phyloP scores from a whole-genome alignment of 805 yeast species.

The Ogataea parapolymorpha region DNA sequence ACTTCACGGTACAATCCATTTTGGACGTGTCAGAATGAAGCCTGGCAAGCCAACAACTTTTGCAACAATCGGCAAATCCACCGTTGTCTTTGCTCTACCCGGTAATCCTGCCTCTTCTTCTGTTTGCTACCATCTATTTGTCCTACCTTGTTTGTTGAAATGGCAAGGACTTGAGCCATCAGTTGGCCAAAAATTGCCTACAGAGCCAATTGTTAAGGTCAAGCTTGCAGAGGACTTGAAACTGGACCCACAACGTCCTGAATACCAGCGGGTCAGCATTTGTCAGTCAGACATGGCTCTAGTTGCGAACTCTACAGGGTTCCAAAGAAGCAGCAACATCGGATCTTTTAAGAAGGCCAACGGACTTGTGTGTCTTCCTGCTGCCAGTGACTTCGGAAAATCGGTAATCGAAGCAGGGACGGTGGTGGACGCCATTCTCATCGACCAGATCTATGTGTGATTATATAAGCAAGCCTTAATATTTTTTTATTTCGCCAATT shows the following conservation, averaged over 20 bases:
- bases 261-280: conserved; percentile 45
- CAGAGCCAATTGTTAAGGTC: conserved; percentile 36
- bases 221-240: conserved; percentile 29
- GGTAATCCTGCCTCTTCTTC: conserved; percentile 57
- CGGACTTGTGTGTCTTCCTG: conserved; percentile 43
- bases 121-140: conserved; percentile 47
- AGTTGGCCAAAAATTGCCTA: conserved; percentile 18
- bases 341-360: conserved; percentile 47
- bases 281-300: conserved; percentile 29
- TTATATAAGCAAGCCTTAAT: conserved; percentile 1
- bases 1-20: conserved; percentile 44
- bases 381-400: conserved; percentile 21
- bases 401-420: conserved; percentile 19
- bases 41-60: conserved; percentile 60
- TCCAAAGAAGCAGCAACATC: conserved; percentile 49
- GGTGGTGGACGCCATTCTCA: conserved; percentile 27
- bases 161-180: conserved; percentile 31
- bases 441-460: conserved; percentile 17
- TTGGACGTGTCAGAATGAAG: conserved; percentile 56
- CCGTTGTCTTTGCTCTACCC: conserved; percentile 47
- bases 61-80: conserved; percentile 41
- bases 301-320: conserved; percentile 44
- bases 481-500: not conserved
- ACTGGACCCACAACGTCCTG: conserved; percentile 47
- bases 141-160: conserved; percentile 40